Evolutionary conservation across 768 basidiomycete species (phyloP).

Genomic region (Trametes cinnabarina): DNA sequence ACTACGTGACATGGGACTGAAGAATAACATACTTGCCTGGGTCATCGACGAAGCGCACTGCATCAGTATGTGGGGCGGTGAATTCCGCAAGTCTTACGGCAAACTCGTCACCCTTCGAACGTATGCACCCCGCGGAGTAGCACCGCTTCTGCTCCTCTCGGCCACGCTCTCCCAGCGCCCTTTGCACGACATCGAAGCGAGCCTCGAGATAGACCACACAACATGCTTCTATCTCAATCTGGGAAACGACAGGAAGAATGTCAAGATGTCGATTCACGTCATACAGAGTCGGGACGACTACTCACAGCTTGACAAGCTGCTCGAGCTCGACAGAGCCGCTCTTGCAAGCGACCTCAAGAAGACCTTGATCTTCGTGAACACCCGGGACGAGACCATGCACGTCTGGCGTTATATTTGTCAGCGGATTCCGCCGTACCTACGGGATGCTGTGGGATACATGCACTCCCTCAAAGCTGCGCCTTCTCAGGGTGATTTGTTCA

Average conservation of each 20-base stretch:
- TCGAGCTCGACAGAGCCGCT: background rate
- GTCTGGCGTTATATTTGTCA: background rate
- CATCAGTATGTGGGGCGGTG: conserved; percentile 35
- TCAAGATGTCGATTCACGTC: background rate
- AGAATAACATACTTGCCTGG: conserved; percentile 21
- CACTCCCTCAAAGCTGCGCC: background rate
- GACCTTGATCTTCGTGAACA: background rate
- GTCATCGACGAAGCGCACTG: conserved; percentile 44
- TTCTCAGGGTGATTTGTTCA: background rate
- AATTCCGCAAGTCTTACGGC: conserved; percentile 34
- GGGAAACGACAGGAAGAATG: background rate
- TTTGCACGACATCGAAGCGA: background rate
- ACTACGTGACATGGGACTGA: conserved; percentile 14
- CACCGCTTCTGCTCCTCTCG: background rate
- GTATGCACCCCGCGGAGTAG: background rate
- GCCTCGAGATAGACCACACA: background rate
- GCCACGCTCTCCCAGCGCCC: background rate
- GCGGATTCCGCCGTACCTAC: background rate
- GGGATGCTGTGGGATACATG: background rate
- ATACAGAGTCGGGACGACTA: background rate
- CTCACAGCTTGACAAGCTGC: background rate
- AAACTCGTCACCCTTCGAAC: conserved; percentile 19
- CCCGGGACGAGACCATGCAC: background rate
- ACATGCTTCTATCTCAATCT: background rate
- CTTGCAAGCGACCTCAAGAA: background rate